phyloP scores from a whole-genome alignment of 2,329 filamentous ascomycete species.

The Claviceps capensis region DNA sequence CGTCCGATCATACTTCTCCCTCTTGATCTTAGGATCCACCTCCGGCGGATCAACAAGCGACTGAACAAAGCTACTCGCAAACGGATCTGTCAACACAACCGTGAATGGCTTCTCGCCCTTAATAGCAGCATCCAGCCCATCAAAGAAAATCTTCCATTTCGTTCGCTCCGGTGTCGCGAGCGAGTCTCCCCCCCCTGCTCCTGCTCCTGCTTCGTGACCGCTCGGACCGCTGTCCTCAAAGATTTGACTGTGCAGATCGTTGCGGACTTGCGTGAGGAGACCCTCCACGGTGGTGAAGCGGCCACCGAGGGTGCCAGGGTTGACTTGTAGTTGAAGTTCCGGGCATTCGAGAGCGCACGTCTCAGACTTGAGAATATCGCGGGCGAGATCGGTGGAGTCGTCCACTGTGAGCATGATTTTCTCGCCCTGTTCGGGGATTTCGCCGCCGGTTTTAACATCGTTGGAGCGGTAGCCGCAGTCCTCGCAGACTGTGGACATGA shows the following conservation, averaged over 20 bases:
- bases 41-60: conserved; percentile 61
- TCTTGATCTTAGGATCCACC: conserved; percentile 64
- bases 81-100: conserved; percentile 70
- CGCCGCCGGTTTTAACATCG: conserved; percentile 94
- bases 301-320: conserved; percentile 86
- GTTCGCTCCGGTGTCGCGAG: conserved; percentile 50
- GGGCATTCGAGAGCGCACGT: conserved; percentile 78
- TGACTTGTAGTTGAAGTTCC: conserved; percentile 74
- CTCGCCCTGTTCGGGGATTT: conserved; percentile 73
- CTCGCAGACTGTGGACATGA: conserved; percentile 90
- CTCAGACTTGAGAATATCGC: conserved; percentile 94
- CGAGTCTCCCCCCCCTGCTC: conserved; percentile 64
- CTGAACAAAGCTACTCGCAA: conserved; percentile 90
- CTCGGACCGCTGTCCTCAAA: conserved; percentile 55
- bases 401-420: conserved; percentile 67
- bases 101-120: conserved; percentile 68
- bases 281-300: conserved; percentile 96
- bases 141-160: conserved; percentile 75
- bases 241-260: conserved; percentile 78
- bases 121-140: conserved; percentile 61
- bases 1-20: conserved; percentile 74
- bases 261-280: conserved; percentile 78
- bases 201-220: conserved; percentile 11
- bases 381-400: conserved; percentile 57
- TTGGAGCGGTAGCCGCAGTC: conserved; percentile 89